These are phyloP conservation scores for Penicillium sp. DNA, from an alignment of 2,329 filamentous ascomycete species.

Conservation along the genomic window DNA sequence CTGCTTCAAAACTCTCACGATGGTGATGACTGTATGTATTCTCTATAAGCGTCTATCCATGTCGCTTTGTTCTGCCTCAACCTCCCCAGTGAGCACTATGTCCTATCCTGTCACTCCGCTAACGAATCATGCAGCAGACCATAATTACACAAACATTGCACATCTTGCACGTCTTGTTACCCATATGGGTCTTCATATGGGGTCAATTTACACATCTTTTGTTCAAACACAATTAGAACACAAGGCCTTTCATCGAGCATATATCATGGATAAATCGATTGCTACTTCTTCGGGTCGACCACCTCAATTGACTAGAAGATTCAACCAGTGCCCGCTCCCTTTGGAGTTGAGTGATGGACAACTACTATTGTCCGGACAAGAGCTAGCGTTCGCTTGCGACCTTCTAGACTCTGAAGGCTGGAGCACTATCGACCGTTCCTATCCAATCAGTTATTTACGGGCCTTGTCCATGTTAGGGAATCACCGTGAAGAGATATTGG, in stretches of 20 bases:
- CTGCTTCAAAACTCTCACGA: neutral
- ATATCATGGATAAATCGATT: neutral
- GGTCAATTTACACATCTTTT: neutral
- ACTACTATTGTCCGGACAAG: neutral
- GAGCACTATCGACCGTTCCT: neutral
- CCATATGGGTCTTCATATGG: neutral
- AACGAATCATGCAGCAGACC: neutral
- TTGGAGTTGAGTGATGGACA: neutral
- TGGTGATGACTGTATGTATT: neutral
- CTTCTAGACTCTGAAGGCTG: neutral
- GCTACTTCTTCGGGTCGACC: neutral
- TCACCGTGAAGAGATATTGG: neutral
- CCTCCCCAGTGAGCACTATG: too few species aligned
- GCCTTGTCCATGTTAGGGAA: neutral
- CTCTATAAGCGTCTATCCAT: too few species aligned
- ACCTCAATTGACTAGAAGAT: neutral
- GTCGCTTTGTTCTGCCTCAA: too few species aligned
- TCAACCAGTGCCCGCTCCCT: neutral
- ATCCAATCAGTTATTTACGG: neutral
- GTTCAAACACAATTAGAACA: neutral
- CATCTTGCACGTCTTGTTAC: neutral
- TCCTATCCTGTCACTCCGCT: too few species aligned
- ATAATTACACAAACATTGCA: neutral
- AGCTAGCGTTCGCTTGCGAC: neutral
- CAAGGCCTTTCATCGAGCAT: neutral